phyloP scores from a whole-genome alignment of 257 asterid genomes.

The Capsicum chinense region DNA sequence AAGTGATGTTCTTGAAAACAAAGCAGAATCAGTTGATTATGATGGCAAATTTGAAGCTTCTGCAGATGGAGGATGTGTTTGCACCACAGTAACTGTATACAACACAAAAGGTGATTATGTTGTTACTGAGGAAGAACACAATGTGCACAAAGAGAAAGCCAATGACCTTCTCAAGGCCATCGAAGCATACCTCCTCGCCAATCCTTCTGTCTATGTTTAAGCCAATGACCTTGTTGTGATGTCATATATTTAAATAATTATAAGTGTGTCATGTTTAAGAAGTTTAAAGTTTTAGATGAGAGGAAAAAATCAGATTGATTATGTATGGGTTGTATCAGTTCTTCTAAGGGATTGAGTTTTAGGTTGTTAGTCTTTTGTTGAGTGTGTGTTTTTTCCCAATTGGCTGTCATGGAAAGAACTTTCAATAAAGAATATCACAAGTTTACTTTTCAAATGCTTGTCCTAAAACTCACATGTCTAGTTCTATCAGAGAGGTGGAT shows the following conservation, averaged over 20 bases:
- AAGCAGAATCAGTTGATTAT: constrained; percentile 43
- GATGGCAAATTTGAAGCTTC: constrained; percentile 41
- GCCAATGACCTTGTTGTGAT: not conserved
- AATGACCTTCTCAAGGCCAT: constrained; percentile 41
- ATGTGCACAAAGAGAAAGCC: constrained; percentile 41
- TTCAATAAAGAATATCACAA: constrained; percentile 30
- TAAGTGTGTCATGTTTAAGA: not conserved
- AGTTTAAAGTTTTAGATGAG: not conserved
- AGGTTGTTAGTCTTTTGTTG: not conserved
- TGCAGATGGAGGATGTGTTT: constrained; percentile 42
- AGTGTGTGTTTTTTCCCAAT: not conserved
- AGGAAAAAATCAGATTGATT: not conserved
- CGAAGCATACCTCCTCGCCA: constrained; percentile 40
- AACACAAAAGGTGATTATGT: constrained; percentile 42
- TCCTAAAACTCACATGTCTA: not conserved
- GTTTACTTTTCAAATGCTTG: constrained; percentile 24
- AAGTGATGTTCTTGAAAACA: not conserved
- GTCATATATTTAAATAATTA: not conserved
- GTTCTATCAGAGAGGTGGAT: too few species aligned
- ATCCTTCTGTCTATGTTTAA: constrained; percentile 32
- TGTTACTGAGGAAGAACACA: constrained; percentile 42
- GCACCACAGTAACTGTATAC: constrained; percentile 39
- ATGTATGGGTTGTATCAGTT: too few species aligned
- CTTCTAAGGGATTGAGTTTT: not conserved
- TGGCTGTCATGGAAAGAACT: not conserved